Evolutionary conservation across 768 basidiomycete genomes (phyloP), one percentile per base, ranked within the genome.

Genomic region (Kwoniella sp.): DNA sequence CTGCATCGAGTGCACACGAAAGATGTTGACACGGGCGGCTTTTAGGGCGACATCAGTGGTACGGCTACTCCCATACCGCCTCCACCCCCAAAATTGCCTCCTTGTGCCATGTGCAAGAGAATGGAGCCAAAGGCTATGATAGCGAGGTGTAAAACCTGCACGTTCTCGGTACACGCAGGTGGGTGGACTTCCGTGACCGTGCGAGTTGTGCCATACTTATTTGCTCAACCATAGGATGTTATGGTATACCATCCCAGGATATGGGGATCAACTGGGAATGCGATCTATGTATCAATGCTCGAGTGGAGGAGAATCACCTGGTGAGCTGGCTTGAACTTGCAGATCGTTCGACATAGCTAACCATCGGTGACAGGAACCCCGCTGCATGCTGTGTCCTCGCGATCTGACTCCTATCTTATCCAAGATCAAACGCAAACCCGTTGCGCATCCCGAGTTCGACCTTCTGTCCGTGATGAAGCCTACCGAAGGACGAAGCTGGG

Each of bases 401-500:
- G 82, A 33, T 76, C 62, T 80, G 79, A 56, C 63, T 11, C 34
- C 60, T 1, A 28, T 67, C n/a, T 44, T 45, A 3, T 41, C 34
- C 6, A 57, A 44, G n/a, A 39, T 32, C 14, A 63, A 63, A 42
- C 20, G 34, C 5, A 70, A 70, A 37, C 40, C 47, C 2, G 48
- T 37, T 27, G 32, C 54, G 9, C 31, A 53, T 28, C 23, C 63
- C 6, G 72, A 71, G 23, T 71, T 75, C 55, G 68, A 73, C 32
- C 42, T 67, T 31, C 26, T 92, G 80, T 91, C 51, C 80, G 88
- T 49, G 82, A 83, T 34, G 83, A 93, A 92, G 67, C 88, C 88
- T 6, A 93, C 91, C 0, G 91, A 95, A 76, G 88, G 89, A 9
- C 86, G 89, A 71, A 85, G 86, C 50, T 95, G 91, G 91, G 84